Conservation (phyloP, 1,284 basidiomycete species). For the Leccinum idahoense region DNA sequence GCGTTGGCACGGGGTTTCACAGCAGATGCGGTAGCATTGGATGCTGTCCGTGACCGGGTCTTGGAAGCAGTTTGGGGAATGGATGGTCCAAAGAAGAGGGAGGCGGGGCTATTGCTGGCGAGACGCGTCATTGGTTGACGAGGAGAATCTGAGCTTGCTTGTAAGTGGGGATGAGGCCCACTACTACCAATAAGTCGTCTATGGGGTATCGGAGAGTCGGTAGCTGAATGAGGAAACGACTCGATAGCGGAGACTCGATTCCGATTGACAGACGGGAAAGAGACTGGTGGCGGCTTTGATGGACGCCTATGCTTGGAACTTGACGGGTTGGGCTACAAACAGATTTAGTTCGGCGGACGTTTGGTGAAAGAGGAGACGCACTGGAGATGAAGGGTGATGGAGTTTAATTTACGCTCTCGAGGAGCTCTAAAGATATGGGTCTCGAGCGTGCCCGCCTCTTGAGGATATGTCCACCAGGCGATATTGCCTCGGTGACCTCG, state of each 20-base stretch:
- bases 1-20: conserved; percentile 6
- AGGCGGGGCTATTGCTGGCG: conserved; percentile 51
- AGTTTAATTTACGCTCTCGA: conserved; percentile 42
- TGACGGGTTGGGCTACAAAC: conserved; percentile 16
- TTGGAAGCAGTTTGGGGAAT: conserved; percentile 36
- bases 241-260: conserved; percentile 16
- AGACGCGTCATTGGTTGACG: conserved; percentile 31
- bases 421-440: conserved; percentile 61
- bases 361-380: conserved; percentile 22
- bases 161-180: conserved; percentile 20
- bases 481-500: conserved; percentile 63
- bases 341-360: conserved; percentile 7
- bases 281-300: conserved; percentile 20
- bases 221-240: conserved; percentile 22
- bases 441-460: conserved; percentile 69
- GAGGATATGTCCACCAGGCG: conserved; percentile 65
- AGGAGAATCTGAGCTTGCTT: conserved; percentile 22
- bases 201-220: conserved; percentile 43
- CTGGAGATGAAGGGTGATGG: conserved; percentile 40
- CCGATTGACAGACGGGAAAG: conserved; percentile 30
- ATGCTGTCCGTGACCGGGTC: conserved; percentile 21
- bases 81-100: conserved; percentile 67
- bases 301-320: conserved; percentile 14
- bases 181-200: conserved; percentile 38
- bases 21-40: conserved; percentile 10